Percentiles rank a stretch among this genome's conserved stretches.
Conservation (phyloP, 2,329 filamentous ascomycete species). For the Falciphora oryzae region DNA sequence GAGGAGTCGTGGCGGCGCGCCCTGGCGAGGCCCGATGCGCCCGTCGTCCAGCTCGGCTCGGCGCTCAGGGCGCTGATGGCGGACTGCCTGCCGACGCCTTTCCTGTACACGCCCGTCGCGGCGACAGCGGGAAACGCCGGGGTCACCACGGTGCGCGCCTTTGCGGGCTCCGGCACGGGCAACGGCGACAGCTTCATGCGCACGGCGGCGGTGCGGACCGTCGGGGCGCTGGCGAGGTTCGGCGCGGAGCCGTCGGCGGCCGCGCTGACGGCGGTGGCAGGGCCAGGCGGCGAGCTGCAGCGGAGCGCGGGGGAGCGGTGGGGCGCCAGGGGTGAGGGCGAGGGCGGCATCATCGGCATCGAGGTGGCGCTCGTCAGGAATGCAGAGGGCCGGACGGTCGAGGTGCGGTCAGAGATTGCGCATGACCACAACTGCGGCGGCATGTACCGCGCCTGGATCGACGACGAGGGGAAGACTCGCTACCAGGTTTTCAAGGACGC, state of each 20-base stretch:
- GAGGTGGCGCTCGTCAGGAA: conserved; percentile 49
- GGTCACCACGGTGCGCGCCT: conserved; percentile 33
- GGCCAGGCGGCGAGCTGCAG: conserved; percentile 67
- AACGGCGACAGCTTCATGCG: conserved; percentile 87
- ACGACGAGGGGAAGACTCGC: conserved; percentile 50
- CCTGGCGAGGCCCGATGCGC: conserved; percentile 17
- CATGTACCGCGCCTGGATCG: conserved; percentile 78
- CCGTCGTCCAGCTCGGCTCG: conserved; percentile 33
- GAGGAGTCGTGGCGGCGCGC: conserved; percentile 17
- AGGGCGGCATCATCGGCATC: conserved; percentile 82
- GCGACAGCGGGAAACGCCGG: not conserved
- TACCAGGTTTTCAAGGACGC: conserved; percentile 50
- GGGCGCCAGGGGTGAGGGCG: conserved; percentile 68
- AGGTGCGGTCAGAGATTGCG: conserved; percentile 48
- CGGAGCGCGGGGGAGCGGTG: conserved; percentile 68
- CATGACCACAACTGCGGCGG: conserved; percentile 82
- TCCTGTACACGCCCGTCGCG: conserved; percentile 29
- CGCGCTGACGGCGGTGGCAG: conserved; percentile 61
- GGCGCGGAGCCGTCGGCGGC: conserved; percentile 41
- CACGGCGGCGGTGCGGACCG: conserved; percentile 62
- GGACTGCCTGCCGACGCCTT: conserved; percentile 54
- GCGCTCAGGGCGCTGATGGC: conserved; percentile 44
- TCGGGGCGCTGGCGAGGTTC: conserved; percentile 68
- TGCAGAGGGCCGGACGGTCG: conserved; percentile 36
- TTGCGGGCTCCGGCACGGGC: conserved; percentile 70